These are phyloP conservation scores for Phyllosticta citriasiana DNA, from an alignment of 2,329 filamentous ascomycete species.

Conservation along the genomic window DNA sequence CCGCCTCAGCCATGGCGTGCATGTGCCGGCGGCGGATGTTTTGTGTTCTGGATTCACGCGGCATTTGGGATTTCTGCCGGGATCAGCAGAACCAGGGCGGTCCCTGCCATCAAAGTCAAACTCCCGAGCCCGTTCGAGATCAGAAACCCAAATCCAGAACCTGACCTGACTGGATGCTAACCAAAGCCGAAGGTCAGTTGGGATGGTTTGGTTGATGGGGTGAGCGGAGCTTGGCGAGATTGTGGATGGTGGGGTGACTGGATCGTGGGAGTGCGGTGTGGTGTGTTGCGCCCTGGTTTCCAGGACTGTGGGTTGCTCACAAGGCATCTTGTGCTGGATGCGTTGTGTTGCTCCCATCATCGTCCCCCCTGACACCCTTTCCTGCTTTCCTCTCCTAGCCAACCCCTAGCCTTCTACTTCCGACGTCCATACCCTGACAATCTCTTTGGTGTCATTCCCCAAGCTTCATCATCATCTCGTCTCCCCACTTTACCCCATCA, in stretches of 20 bases:
- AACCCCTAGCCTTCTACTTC: too few relatives aligned
- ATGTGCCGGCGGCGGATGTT: not conserved
- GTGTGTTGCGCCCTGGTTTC: not conserved
- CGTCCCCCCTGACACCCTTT: too few relatives aligned
- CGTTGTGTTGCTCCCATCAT: too few relatives aligned
- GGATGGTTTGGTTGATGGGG: not conserved
- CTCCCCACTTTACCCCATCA: too few relatives aligned
- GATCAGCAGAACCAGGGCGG: not conserved
- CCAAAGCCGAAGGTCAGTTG: not conserved
- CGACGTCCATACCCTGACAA: too few relatives aligned
- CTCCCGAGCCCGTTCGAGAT: not conserved
- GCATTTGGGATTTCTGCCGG: not conserved
- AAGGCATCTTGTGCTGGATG: too few relatives aligned
- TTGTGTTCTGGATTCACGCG: not conserved
- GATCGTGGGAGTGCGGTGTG: not conserved
- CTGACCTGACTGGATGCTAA: not conserved
- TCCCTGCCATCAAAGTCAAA: not conserved
- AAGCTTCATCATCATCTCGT: too few relatives aligned
- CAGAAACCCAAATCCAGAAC: not conserved
- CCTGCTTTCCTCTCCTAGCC: too few relatives aligned
- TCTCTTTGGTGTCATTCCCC: too few relatives aligned
- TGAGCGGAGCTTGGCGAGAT: not conserved
- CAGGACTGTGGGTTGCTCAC: not conserved
- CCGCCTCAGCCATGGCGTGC: not conserved
- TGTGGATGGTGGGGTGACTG: not conserved